These are phyloP conservation scores for Rhodocollybia butyracea DNA, from an alignment of 768 basidiomycete species.

Conservation along the genomic window DNA sequence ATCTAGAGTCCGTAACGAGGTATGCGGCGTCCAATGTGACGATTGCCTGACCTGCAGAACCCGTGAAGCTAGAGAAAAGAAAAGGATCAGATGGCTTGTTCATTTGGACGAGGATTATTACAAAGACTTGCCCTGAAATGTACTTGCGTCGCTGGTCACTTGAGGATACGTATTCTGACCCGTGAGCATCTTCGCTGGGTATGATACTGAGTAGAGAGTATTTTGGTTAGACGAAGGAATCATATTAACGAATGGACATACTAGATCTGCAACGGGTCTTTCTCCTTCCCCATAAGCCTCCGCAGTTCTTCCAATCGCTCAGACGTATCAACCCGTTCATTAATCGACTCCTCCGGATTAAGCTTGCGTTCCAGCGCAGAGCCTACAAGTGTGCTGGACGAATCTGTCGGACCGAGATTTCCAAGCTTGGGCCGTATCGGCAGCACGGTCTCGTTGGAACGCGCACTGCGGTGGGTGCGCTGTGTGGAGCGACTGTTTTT, in stretches of 20 bases:
- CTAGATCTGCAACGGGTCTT: conserved; percentile 63
- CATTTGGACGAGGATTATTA: background rate
- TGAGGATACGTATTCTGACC: conserved; percentile 75
- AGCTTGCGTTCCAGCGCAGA: conserved; percentile 70
- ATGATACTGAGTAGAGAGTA: conserved; percentile 48
- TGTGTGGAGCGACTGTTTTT: conserved; percentile 12
- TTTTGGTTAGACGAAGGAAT: conserved; percentile 4
- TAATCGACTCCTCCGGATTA: conserved; percentile 54
- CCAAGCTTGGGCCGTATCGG: conserved; percentile 32
- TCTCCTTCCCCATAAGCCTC: conserved; percentile 62
- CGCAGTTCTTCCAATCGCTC: conserved; percentile 61
- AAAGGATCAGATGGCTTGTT: conserved; percentile 15
- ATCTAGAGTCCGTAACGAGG: conserved; percentile 76
- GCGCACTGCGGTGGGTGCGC: conserved; percentile 9
- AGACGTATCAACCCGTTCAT: conserved; percentile 53
- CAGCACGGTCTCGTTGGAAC: conserved; percentile 10
- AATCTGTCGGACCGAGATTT: conserved; percentile 60
- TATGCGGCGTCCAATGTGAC: conserved; percentile 67
- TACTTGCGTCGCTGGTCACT: conserved; percentile 78
- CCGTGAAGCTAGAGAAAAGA: conserved; percentile 46
- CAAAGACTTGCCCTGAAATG: conserved; percentile 63
- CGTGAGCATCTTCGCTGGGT: conserved; percentile 80
- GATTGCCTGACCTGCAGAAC: conserved; percentile 70
- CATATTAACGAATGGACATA: conserved; percentile 34
- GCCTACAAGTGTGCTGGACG: conserved; percentile 71